Evolutionary conservation across 129 eudicot genomes (phyloP), one percentile per base, ranked within the genome.

Genomic region (Logfia minima): DNA sequence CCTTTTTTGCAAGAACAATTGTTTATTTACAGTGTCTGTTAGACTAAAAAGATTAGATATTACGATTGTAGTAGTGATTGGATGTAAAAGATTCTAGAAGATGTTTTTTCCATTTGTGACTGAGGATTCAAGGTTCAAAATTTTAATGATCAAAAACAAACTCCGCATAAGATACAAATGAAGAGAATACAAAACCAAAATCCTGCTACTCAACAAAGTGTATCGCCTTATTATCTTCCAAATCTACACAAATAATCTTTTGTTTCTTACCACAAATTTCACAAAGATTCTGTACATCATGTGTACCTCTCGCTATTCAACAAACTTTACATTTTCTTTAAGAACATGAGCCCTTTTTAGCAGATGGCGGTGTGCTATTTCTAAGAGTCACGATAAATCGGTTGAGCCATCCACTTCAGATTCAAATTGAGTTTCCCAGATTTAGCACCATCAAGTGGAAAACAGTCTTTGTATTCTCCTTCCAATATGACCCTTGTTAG

Each of bases 381-480:
- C 80, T 85, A 87, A 19, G 87, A 67, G 76, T 90, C 93, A 1
- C 98, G 87, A 78, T 85, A 89, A 60, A 93, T 83, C 17, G 92
- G 90, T 63, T 93, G 97, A 0, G 97, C 87, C 76, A 81, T 80
- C 98, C 98, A 93, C 81, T 91, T 93, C 76, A 93, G 93, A 79
- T 76, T 72, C 80, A 93, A 72, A 80, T 90, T 82, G 23, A 93
- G 82, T 48, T 84, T 88, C 51, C 98, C 97, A 1, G 90, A 84
- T 84, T 94, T 91, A 71, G 98, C 97, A 16, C 92, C 97, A 56
- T 94, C 97, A 6, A 94, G 86, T 59, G 87, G 86, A 68, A 89
- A 87, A 80, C 87, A 77, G 61, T 89, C 97, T 73, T 83, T 84
- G 70, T 85, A 86, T 84, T 94, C 97, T 11, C 97, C 97, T 85